Evolutionary conservation across 208 protist species (phyloP).

Genomic region (Acanthamoeba lenticulata): DNA sequence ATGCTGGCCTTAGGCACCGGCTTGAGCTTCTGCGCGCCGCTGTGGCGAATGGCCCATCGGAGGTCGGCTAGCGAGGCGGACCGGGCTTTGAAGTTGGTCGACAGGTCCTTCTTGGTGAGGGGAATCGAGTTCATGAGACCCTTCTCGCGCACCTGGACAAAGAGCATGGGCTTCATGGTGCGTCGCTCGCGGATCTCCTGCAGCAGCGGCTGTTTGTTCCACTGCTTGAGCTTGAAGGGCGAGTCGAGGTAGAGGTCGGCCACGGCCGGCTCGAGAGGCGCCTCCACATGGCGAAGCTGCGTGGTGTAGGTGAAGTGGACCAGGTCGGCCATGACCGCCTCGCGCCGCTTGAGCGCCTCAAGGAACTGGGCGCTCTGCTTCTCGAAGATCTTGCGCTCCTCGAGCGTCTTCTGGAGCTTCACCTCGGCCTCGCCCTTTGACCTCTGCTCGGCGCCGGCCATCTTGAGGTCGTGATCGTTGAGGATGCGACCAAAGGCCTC

Average conservation of each 20-base stretch:
- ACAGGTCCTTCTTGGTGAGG: neutral
- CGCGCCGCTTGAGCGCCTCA: neutral
- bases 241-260: neutral
- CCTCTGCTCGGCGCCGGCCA: neutral
- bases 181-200: neutral
- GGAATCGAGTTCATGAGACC: neutral
- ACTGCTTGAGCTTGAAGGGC: neutral
- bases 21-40: neutral
- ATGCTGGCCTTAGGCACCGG: neutral
- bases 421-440: neutral
- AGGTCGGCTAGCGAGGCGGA: neutral
- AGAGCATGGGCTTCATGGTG: conserved; percentile 3
- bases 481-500: neutral
- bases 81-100: neutral
- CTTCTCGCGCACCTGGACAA: neutral
- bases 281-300: neutral
- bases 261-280: neutral
- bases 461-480: neutral
- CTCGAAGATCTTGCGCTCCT: neutral
- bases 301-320: neutral
- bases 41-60: neutral
- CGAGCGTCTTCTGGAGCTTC: neutral
- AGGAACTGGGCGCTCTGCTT: neutral
- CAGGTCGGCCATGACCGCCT: neutral
- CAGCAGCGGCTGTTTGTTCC: neutral